Percentiles rank a stretch among this genome's conserved stretches.
These are phyloP conservation scores for Alternaria atra DNA, from an alignment of 2,329 filamentous ascomycete species.

Conservation along the genomic window DNA sequence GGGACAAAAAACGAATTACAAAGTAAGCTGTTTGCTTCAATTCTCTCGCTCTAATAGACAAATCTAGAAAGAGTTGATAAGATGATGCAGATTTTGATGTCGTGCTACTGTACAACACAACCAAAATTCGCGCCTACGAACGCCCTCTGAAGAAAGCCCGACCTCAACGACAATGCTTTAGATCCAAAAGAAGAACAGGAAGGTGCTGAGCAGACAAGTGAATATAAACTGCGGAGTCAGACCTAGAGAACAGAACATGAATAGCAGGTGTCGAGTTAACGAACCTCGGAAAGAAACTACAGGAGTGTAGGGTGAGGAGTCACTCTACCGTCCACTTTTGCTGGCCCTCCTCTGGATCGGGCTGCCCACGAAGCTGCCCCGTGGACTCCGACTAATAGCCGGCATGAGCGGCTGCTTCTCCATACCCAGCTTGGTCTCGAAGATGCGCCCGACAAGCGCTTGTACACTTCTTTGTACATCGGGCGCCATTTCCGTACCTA, in stretches of 20 bases:
- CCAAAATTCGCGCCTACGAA: neutral
- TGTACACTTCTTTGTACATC: slow-evolving; percentile 84
- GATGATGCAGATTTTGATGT: slow-evolving; percentile 1
- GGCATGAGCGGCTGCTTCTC: slow-evolving; percentile 38
- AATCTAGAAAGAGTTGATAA: neutral
- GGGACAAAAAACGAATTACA: neutral
- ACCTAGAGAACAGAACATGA: neutral
- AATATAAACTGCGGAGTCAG: neutral
- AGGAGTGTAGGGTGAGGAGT: neutral
- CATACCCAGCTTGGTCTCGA: slow-evolving; percentile 63
- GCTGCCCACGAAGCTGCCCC: slow-evolving; percentile 33
- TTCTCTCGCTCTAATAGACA: neutral
- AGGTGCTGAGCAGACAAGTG: neutral
- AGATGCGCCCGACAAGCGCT: slow-evolving; percentile 79
- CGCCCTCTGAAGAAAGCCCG: neutral
- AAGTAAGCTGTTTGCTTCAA: neutral
- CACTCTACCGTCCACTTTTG: slow-evolving; percentile 16
- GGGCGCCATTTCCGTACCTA: slow-evolving; percentile 79
- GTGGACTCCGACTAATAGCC: slow-evolving; percentile 28
- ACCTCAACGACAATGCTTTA: neutral
- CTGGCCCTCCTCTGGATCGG: slow-evolving; percentile 26
- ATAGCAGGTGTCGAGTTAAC: neutral
- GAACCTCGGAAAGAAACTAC: neutral
- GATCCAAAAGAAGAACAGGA: slow-evolving; percentile 2
- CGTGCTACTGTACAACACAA: neutral